Evolutionary conservation across 495 filamentous ascomycete genomes (phyloP).

Genomic region (Patellaria atrata): DNA sequence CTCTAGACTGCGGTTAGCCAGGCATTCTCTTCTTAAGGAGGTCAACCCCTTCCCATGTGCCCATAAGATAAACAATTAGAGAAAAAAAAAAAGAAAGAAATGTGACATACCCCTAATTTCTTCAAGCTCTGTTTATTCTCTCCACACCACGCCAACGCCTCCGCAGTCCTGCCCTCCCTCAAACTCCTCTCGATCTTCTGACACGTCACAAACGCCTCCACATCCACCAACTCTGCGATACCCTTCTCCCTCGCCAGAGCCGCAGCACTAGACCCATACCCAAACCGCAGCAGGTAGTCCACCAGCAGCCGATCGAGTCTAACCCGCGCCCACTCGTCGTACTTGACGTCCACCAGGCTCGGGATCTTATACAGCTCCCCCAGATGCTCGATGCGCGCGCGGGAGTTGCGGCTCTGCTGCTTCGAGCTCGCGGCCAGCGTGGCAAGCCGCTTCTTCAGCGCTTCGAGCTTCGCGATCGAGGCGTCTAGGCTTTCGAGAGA

Average conservation of each 20-base stretch:
- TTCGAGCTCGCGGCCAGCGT: constrained; percentile 63
- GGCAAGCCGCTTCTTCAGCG: constrained; percentile 74
- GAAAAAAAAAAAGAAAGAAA: background rate
- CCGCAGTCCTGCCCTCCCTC: constrained; percentile 45
- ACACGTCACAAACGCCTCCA: constrained; percentile 76
- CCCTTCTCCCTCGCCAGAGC: constrained; percentile 56
- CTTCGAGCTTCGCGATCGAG: constrained; percentile 73
- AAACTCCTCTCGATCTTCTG: constrained; percentile 59
- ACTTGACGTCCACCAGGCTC: constrained; percentile 79
- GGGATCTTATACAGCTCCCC: constrained; percentile 64
- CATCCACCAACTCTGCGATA: constrained; percentile 71
- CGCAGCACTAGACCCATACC: constrained; percentile 64
- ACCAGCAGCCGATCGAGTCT: constrained; percentile 74
- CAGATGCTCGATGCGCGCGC: constrained; percentile 65
- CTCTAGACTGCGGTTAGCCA: constrained; percentile 36
- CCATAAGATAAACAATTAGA: background rate
- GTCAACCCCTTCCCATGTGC: background rate
- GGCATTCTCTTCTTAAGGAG: background rate
- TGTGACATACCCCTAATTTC: constrained; percentile 54
- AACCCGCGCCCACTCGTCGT: constrained; percentile 74
- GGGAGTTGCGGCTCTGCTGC: constrained; percentile 53
- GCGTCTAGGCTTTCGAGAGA: constrained; percentile 55
- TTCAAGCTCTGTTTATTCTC: constrained; percentile 83
- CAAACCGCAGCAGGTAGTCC: constrained; percentile 76
- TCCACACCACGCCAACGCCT: constrained; percentile 76